Conservation (phyloP, 805 yeast genomes). For the Wickerhamiella brachini region DNA sequence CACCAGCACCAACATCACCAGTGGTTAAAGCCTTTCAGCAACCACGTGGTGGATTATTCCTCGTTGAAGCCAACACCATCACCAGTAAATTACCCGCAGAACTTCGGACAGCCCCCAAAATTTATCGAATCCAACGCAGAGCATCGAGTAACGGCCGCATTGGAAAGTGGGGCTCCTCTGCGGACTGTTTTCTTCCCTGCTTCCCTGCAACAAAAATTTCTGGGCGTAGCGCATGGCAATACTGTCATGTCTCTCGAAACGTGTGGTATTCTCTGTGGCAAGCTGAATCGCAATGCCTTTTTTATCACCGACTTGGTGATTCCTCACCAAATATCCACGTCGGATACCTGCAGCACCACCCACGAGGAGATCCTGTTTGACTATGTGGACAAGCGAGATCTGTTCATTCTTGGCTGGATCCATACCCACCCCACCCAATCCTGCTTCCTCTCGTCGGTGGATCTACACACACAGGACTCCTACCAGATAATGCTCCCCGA, state of each 20-base stretch:
- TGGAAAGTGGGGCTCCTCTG: slow-evolving; percentile 16
- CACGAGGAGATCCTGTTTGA: slow-evolving; percentile 47
- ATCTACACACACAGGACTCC: slow-evolving; percentile 52
- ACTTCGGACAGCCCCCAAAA: not conserved
- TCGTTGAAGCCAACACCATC: not conserved
- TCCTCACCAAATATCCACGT: slow-evolving; percentile 49
- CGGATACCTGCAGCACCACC: slow-evolving; percentile 47
- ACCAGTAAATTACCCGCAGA: not conserved
- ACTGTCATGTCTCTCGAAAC: slow-evolving; percentile 43
- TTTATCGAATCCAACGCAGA: not conserved
- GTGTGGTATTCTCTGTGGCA: slow-evolving; percentile 55
- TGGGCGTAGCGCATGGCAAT: slow-evolving; percentile 35
- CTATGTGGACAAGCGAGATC: slow-evolving; percentile 38
- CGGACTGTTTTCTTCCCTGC: slow-evolving; percentile 39
- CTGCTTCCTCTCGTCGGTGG: slow-evolving; percentile 54
- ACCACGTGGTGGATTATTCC: not conserved
- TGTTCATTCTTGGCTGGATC: slow-evolving; percentile 61
- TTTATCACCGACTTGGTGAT: slow-evolving; percentile 47
- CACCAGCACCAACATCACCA: not conserved
- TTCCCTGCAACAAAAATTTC: slow-evolving; percentile 30
- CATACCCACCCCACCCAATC: slow-evolving; percentile 65
- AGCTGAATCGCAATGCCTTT: slow-evolving; percentile 45
- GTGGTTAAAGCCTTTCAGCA: not conserved
- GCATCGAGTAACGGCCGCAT: not conserved
- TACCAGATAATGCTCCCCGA: slow-evolving; percentile 60